A percentile compares a stretch with the other conserved stretches of the same genome.
Conservation (phyloP, 2,329 filamentous ascomycete genomes). For the Decorospora gaudefroyi region DNA sequence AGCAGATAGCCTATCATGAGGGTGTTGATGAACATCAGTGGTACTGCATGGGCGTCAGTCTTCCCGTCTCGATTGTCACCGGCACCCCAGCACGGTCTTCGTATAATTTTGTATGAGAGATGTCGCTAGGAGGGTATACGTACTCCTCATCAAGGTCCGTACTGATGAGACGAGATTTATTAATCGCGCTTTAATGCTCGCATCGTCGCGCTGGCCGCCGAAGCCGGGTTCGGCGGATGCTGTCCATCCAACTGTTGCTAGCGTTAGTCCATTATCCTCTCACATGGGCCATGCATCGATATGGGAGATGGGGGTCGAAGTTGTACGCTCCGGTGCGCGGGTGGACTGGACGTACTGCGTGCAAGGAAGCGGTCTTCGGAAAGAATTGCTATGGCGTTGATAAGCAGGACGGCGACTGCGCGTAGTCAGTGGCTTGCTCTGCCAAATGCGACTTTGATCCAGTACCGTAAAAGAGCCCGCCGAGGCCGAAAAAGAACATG, state of each 20-base stretch:
- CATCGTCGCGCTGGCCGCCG: constrained; percentile 69
- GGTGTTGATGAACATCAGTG: constrained; percentile 48
- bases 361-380: constrained; percentile 94
- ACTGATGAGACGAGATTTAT: constrained; percentile 90
- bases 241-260: constrained; percentile 75
- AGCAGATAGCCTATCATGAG: constrained; percentile 47
- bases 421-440: constrained; percentile 23
- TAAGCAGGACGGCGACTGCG: constrained; percentile 78
- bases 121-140: constrained; percentile 43
- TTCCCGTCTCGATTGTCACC: neutral
- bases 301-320: too few species aligned
- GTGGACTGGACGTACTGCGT: constrained; percentile 63
- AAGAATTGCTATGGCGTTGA: constrained; percentile 91
- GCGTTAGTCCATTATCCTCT: constrained; percentile 14
- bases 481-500: constrained; percentile 73
- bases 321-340: constrained; percentile 1
- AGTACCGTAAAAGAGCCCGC: constrained; percentile 74
- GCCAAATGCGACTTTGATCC: constrained; percentile 1
- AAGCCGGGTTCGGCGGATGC: constrained; percentile 73
- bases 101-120: too few species aligned
- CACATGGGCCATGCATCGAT: too few species aligned
- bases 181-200: constrained; percentile 82
- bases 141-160: constrained; percentile 91
- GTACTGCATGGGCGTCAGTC: constrained; percentile 37
- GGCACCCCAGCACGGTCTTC: neutral